Conservation (phyloP, 495 filamentous ascomycete genomes). For the Penicillium ucsense region DNA sequence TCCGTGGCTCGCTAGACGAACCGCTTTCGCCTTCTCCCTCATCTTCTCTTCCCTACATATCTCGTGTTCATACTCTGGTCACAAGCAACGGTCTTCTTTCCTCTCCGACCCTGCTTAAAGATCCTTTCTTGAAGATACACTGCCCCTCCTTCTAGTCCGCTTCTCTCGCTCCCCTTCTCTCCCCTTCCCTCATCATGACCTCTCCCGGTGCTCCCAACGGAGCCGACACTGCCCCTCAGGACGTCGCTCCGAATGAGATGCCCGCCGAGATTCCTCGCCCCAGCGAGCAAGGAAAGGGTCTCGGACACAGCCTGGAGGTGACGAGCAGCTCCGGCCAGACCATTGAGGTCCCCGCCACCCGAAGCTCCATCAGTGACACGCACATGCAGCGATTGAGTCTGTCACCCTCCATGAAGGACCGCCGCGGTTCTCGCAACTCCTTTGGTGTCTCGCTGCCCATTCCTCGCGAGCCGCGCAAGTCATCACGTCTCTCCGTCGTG, state of each 20-base stretch:
- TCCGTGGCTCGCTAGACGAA: conserved; percentile 1
- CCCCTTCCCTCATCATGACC: conserved; percentile 37
- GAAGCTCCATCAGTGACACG: conserved; percentile 59
- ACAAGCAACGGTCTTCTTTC: no score
- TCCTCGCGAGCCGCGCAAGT: conserved; percentile 61
- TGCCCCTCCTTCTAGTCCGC: neutral
- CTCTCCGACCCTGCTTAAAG: no score
- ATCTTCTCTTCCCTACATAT: neutral
- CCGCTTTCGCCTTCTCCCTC: neutral
- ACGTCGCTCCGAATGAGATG: conserved; percentile 18
- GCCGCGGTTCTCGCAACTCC: conserved; percentile 66
- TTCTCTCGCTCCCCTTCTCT: neutral
- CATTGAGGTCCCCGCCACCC: conserved; percentile 63
- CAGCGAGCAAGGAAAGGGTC: conserved; percentile 11
- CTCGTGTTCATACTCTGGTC: no score
- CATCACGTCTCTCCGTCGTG: conserved; percentile 43
- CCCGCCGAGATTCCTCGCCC: conserved; percentile 36
- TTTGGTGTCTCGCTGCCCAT: conserved; percentile 71
- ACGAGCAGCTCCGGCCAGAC: conserved; percentile 28
- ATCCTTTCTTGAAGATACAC: no score
- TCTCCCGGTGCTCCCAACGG: conserved; percentile 49
- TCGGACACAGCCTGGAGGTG: no score
- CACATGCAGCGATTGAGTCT: conserved; percentile 66
- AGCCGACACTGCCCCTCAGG: conserved; percentile 28
- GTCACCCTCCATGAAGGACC: conserved; percentile 54